phyloP scores from a whole-genome alignment of 2,329 filamentous ascomycete species.

The Penicillium glabrum region DNA sequence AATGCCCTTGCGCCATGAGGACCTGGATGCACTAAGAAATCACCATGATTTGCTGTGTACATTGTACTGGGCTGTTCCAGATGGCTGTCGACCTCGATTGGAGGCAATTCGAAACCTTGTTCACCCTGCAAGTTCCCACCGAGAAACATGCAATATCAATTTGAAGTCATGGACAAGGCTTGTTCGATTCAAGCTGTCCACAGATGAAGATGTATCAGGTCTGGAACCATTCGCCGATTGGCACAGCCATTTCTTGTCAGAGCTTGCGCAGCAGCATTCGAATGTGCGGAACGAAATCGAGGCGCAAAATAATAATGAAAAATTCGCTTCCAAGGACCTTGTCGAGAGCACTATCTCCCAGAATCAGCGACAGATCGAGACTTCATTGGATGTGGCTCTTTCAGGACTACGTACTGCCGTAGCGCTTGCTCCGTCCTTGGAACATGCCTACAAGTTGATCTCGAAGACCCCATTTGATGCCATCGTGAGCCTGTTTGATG shows the following conservation, averaged over 20 bases:
- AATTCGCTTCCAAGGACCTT: constrained; percentile 45
- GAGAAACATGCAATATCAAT: constrained; percentile 59
- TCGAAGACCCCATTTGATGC: constrained; percentile 45
- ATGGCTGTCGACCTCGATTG: constrained; percentile 53
- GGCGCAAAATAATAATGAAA: constrained; percentile 45
- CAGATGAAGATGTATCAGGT: constrained; percentile 46
- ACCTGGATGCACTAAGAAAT: constrained; percentile 59
- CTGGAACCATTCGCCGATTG: constrained; percentile 54
- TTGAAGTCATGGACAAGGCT: constrained; percentile 60
- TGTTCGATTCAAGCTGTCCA: constrained; percentile 57
- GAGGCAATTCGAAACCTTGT: constrained; percentile 56
- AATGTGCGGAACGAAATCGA: constrained; percentile 60
- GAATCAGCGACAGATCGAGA: constrained; percentile 60
- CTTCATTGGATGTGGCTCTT: constrained; percentile 54
- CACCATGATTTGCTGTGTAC: constrained; percentile 62
- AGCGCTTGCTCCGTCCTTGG: constrained; percentile 38
- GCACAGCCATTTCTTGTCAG: constrained; percentile 54
- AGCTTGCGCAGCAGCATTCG: constrained; percentile 56
- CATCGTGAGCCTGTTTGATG: constrained; percentile 54
- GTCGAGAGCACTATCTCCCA: constrained; percentile 54
- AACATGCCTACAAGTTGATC: constrained; percentile 46
- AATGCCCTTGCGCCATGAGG: constrained; percentile 51
- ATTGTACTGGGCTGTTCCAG: constrained; percentile 58
- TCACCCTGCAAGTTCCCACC: constrained; percentile 57
- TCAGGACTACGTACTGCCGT: constrained; percentile 52